Evolutionary conservation across 2,329 filamentous ascomycete species (phyloP), one percentile per base, ranked within the genome.

Genomic region (Calycina marina): DNA sequence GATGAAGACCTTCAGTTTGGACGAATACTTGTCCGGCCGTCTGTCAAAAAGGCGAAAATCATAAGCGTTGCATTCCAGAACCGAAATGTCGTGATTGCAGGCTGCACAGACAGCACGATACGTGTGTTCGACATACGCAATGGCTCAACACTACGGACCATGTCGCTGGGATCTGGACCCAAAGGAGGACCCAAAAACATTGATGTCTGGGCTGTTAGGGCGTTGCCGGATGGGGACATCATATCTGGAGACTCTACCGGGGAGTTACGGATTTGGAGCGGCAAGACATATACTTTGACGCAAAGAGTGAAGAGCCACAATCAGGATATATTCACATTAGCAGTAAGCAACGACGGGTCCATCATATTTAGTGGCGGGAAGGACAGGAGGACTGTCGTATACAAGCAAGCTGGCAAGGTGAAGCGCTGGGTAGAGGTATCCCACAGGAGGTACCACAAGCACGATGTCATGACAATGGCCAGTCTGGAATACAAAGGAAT

Each of bases 41-140:
- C 81, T 2, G 77, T 77, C 17, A 92, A 88, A 60, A 86, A 80
- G 57, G 75, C 83, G 18, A 77, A 88, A 49, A 88, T 93, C 51
- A 74, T 96, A 48, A 93, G 84, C 59, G 75, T 98, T 41, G 72
- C 79, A 14, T 98, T 92, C 58, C 85, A 94, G 57, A 78, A 81
- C 43, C 74, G 79, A 36, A 72, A 88, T 49, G 73, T 76, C 18
- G 75, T 88, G 37, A 72, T 94, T 25, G 85, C 88, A 20, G 90
- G 90, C 14, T 96, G 90, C 54, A 88, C 85, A n/a, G 88, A 98
- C 59, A 86, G 85, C 56, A 83, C 75, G n/a, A 90, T 98, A 43
- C 78, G 88, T 40, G 71, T 90, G 32, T 93, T 86, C 57, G 85
- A 96, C 53, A 77, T 84, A 44, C 68, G 80, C 31, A 88, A 72